phyloP scores from a whole-genome alignment of 805 yeast genomes.

The Nakazawaea anatomiae region DNA sequence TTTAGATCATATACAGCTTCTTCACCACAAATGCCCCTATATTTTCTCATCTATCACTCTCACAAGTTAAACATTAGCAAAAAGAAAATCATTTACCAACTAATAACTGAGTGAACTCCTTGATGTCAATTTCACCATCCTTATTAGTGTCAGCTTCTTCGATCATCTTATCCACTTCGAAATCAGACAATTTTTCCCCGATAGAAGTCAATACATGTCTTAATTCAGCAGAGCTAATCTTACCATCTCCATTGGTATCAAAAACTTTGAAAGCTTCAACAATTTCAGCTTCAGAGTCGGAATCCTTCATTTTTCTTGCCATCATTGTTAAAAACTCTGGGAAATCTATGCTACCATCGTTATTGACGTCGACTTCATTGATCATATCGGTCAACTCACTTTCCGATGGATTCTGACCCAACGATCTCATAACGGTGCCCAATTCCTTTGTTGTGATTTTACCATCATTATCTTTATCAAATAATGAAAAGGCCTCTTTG shows the following conservation, averaged over 20 bases:
- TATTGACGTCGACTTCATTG: slow-evolving; percentile 94
- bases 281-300: slow-evolving; percentile 95
- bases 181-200: slow-evolving; percentile 94
- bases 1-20: too few relatives aligned
- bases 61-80: too few relatives aligned
- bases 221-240: slow-evolving; percentile 92
- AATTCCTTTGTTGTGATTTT: slow-evolving; percentile 92
- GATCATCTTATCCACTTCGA: slow-evolving; percentile 96
- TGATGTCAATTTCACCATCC: slow-evolving; percentile 95
- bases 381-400: slow-evolving; percentile 94
- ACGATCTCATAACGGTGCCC: slow-evolving; percentile 98
- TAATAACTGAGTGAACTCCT: slow-evolving; percentile 90
- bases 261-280: slow-evolving; percentile 97
- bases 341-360: slow-evolving; percentile 84
- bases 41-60: too few relatives aligned
- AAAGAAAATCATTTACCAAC: slow-evolving; percentile 49
- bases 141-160: slow-evolving; percentile 93
- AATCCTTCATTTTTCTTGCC: slow-evolving; percentile 93
- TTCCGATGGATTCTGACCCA: slow-evolving; percentile 96
- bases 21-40: too few relatives aligned
- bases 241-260: slow-evolving; percentile 95
- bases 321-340: slow-evolving; percentile 79
- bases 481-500: slow-evolving; percentile 95
- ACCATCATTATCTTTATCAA: slow-evolving; percentile 96
- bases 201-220: slow-evolving; percentile 95